Evolutionary conservation across 1,284 basidiomycete species (phyloP).

Genomic region (Leccinum griseonigrum): DNA sequence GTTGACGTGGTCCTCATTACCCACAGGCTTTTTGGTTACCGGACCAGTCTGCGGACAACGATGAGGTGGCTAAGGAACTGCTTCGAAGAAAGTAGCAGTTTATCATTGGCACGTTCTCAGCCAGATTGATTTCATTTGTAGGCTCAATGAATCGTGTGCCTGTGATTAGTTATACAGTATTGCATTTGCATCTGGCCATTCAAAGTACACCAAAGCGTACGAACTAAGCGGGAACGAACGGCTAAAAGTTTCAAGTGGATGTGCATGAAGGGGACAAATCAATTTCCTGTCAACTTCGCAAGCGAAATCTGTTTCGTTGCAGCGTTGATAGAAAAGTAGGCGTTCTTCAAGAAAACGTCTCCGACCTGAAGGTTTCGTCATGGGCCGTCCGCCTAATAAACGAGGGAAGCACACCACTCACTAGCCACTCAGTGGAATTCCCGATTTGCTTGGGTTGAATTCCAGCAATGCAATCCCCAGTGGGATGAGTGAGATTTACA

Average conservation of each 20-base stretch:
- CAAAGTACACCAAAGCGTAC: background rate
- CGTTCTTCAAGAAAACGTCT: slow-evolving; percentile 78
- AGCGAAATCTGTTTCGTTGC: slow-evolving; percentile 68
- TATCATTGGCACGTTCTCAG: background rate
- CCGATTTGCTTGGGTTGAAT: slow-evolving; percentile 67
- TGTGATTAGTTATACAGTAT: background rate
- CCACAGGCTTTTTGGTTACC: slow-evolving; percentile 83
- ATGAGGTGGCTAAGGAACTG: slow-evolving; percentile 50
- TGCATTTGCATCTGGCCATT: background rate
- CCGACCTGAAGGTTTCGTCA: slow-evolving; percentile 42
- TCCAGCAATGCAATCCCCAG: slow-evolving; percentile 72
- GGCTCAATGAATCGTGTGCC: background rate
- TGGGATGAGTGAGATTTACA: slow-evolving; percentile 55
- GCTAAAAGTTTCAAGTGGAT: background rate
- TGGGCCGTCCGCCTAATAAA: slow-evolving; percentile 1
- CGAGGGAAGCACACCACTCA: slow-evolving; percentile 30
- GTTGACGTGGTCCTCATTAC: slow-evolving; percentile 4
- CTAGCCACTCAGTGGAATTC: slow-evolving; percentile 70
- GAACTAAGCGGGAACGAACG: slow-evolving; percentile 5
- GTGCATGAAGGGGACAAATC: background rate
- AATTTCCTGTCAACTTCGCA: slow-evolving; percentile 44
- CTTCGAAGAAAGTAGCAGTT: slow-evolving; percentile 36
- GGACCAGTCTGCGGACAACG: slow-evolving; percentile 52
- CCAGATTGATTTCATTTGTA: background rate
- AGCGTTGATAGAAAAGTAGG: slow-evolving; percentile 74